phyloP scores from a whole-genome alignment of 2,329 filamentous ascomycete genomes.

The Ceratocystis alfenasii region DNA sequence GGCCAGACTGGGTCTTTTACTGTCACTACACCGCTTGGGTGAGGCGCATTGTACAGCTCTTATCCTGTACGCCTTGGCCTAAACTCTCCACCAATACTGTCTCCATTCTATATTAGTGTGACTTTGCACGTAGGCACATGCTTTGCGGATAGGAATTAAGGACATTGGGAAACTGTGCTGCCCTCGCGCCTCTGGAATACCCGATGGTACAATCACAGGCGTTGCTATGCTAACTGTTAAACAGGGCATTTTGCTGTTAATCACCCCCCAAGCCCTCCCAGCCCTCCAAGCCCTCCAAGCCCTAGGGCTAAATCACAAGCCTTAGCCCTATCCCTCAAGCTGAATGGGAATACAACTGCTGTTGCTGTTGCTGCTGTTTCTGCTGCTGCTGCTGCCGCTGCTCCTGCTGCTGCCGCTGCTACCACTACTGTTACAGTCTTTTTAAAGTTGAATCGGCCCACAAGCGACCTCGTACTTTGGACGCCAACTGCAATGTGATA shows the following conservation, averaged over 20 bases:
- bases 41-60: background rate
- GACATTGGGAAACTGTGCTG: background rate
- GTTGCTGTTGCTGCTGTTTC: background rate
- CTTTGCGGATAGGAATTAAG: background rate
- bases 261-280: too few relatives aligned
- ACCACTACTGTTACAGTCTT: background rate
- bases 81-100: conserved; percentile 10
- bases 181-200: background rate
- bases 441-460: background rate
- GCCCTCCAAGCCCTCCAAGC: background rate
- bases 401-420: background rate
- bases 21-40: background rate
- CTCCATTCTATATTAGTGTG: background rate
- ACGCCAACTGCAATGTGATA: background rate
- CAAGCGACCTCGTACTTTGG: background rate
- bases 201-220: background rate
- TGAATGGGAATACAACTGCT: background rate
- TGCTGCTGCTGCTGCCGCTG: background rate
- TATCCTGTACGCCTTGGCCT: background rate
- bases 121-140: background rate
- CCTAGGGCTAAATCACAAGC: background rate
- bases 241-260: background rate
- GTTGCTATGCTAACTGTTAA: conserved; percentile 5
- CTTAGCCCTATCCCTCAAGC: background rate
- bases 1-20: background rate